These are phyloP conservation scores for Purpureocillium lavendulum DNA, from an alignment of 2,329 filamentous ascomycete species.

Conservation along the genomic window DNA sequence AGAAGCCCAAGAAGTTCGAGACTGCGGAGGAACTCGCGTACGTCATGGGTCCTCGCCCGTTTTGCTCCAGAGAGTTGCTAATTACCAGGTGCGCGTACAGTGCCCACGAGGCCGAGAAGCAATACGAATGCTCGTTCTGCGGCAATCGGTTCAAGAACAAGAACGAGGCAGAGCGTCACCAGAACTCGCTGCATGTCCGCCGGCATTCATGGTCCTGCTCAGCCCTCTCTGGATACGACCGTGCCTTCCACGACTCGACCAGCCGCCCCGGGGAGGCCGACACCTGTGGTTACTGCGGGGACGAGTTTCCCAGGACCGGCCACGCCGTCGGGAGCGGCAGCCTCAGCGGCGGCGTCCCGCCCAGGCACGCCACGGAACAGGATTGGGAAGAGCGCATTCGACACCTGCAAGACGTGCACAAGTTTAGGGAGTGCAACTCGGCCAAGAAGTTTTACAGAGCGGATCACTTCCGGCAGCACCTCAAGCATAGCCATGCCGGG, in stretches of 20 bases:
- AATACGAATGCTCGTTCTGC: slow-evolving; percentile 89
- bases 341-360: slow-evolving; percentile 24
- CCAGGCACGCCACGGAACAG: slow-evolving; percentile 56
- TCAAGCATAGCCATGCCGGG: slow-evolving; percentile 95
- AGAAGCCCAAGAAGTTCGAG: slow-evolving; percentile 95
- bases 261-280: slow-evolving; percentile 60
- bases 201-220: slow-evolving; percentile 97
- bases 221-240: slow-evolving; percentile 66
- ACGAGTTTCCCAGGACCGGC: slow-evolving; percentile 64
- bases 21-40: slow-evolving; percentile 77
- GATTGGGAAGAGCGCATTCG: slow-evolving; percentile 84
- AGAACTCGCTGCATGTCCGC: slow-evolving; percentile 87
- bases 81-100: slow-evolving; percentile 33
- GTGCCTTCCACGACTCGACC: slow-evolving; percentile 79
- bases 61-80: not conserved
- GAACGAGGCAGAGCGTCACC: slow-evolving; percentile 93
- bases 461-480: slow-evolving; percentile 94
- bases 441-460: slow-evolving; percentile 97
- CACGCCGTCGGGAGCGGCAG: slow-evolving; percentile 23
- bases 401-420: slow-evolving; percentile 86
- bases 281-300: slow-evolving; percentile 89
- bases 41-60: slow-evolving; percentile 18
- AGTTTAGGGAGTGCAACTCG: slow-evolving; percentile 96
- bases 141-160: slow-evolving; percentile 98
- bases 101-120: slow-evolving; percentile 86